Conservation (phyloP, 208 protist species). For the Trypanosoma conorhini region DNA sequence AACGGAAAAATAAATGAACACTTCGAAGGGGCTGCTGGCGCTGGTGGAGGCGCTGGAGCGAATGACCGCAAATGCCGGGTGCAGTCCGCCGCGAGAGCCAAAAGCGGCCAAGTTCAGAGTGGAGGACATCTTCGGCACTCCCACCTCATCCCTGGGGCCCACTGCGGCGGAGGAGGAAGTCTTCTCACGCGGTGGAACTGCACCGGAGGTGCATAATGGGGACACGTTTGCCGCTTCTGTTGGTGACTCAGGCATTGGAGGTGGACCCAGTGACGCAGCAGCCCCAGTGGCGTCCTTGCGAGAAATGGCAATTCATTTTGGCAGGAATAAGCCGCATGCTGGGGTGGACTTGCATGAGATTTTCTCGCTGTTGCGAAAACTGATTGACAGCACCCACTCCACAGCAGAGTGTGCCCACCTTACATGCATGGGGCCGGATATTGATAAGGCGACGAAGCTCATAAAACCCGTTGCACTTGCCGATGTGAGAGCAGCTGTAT, state of each 20-base stretch:
- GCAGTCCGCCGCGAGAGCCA: not conserved
- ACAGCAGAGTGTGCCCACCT: slow-evolving; percentile 10
- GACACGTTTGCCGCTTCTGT: not conserved
- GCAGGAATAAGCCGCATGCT: not conserved
- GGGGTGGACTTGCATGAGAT: slow-evolving; percentile 21
- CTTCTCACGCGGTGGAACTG: not conserved
- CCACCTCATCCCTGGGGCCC: not conserved
- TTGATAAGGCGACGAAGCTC: slow-evolving; percentile 22
- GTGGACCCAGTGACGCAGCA: not conserved
- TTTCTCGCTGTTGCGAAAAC: slow-evolving; percentile 6
- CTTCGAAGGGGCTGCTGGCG: not conserved
- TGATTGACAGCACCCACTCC: slow-evolving; percentile 17
- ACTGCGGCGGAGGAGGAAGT: not conserved
- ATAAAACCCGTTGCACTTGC: slow-evolving; percentile 24
- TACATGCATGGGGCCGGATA: slow-evolving; percentile 13
- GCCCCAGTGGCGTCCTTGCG: not conserved
- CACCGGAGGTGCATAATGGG: not conserved
- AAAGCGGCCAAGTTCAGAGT: not conserved
- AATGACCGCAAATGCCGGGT: not conserved
- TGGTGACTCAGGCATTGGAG: not conserved
- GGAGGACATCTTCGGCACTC: slow-evolving; percentile 12
- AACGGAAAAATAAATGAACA: not conserved
- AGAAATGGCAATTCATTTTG: slow-evolving; percentile 1
- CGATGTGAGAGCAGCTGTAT: slow-evolving; percentile 27
- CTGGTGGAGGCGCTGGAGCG: slow-evolving; percentile 10